Evolutionary conservation across 2,329 filamentous ascomycete species (phyloP), one percentile per base, ranked within the genome.

Genomic region (Chrysoporthe deuterocubensis): DNA sequence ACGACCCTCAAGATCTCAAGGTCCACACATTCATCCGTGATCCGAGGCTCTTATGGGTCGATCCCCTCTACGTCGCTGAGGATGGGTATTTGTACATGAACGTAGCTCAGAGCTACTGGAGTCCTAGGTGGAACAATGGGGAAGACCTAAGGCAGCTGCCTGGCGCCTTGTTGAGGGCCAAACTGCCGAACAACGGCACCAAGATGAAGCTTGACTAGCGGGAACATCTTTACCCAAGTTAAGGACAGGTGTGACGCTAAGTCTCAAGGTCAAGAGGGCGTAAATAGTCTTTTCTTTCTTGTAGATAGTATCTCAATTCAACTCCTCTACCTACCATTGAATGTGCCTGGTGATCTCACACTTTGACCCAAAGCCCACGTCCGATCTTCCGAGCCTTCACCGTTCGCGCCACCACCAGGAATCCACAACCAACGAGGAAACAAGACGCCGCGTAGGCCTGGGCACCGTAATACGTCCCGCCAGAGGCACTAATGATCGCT

Each of bases 1-100:
- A 78, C 70, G 80, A 83, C 43, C 63, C 63, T 1, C 46, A 34
- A 18, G 63, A 65, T 9, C 63, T 65, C 1, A 65, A 65, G 37
- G 63, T 65, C 4, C 63, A 65, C 54, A 65, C 63, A 1, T 60
- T 65, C 13, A 32, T 65, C 56, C 63, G 63, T 8, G 63, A 65
- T 32, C 63, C 63, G 6, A 34, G 63, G 8, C 57, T 65, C 52
- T 21, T 65, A 54, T 65, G 63, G 63, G 52, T 54, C 18, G 63
- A 65, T 21, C 63, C 63, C 34, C 7, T 65, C 13, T 59, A 16
- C 26, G 57, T 65, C 2, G 63, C 63, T 11, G 63, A 65, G 63
- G 63, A 65, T 34, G 63, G 63, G 9, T 65, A 65, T n/a, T 21
- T 65, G 54, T 65, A 65, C 48, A 48, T 65, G 37, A 59, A 59